These are phyloP conservation scores for Salvia hispanica DNA, from an alignment of 257 asterid genomes.

Conservation along the genomic window DNA sequence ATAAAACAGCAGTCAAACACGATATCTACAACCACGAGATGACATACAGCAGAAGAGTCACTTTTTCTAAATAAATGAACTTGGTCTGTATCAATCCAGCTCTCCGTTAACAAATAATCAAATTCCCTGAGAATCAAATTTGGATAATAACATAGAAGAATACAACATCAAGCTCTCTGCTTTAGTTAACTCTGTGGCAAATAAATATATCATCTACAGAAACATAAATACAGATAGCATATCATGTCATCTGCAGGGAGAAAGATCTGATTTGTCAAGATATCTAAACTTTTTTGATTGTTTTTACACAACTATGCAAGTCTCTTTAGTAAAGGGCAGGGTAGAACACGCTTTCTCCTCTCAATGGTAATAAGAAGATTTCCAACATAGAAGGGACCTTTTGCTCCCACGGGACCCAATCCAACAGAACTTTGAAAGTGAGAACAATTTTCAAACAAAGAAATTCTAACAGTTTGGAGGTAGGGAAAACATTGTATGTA, in stretches of 20 bases:
- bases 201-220: slow-evolving; percentile 4
- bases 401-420: background rate
- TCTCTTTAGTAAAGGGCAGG: background rate
- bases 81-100: slow-evolving; percentile 1
- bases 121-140: slow-evolving; percentile 21
- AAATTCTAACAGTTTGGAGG: background rate
- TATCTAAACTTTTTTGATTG: background rate
- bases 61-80: background rate
- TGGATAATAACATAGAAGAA: slow-evolving; percentile 9
- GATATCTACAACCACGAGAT: slow-evolving; percentile 18
- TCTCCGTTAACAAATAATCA: background rate
- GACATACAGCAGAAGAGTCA: slow-evolving; percentile 14
- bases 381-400: background rate
- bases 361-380: background rate
- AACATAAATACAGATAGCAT: background rate
- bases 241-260: background rate
- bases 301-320: background rate
- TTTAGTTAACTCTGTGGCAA: background rate
- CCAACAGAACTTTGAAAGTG: background rate
- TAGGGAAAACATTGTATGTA: background rate
- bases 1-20: slow-evolving; percentile 12
- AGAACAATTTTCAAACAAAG: background rate
- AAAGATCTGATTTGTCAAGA: slow-evolving; percentile 1
- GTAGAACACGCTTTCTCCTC: background rate
- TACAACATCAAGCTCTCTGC: slow-evolving; percentile 6